phyloP scores from a whole-genome alignment of 2,329 filamentous ascomycete genomes.

The Monilinia aucupariae region DNA sequence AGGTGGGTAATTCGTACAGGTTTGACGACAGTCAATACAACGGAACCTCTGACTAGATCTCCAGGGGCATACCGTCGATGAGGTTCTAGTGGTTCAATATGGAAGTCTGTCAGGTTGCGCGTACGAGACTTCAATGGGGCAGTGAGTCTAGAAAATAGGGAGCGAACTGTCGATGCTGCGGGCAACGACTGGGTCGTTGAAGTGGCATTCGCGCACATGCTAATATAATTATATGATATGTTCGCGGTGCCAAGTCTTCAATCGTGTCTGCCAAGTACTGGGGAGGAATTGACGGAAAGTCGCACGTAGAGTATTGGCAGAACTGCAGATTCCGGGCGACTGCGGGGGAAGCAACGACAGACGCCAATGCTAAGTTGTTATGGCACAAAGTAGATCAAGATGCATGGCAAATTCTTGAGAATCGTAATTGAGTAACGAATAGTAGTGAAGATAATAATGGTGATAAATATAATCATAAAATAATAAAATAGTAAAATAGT shows the following conservation, averaged over 20 bases:
- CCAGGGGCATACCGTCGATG: constrained; percentile 71
- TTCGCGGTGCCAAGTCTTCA: constrained; percentile 22
- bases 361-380: constrained; percentile 10
- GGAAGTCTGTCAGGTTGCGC: constrained; percentile 71
- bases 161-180: constrained; percentile 28
- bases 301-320: constrained; percentile 14
- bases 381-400: constrained; percentile 9
- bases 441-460: background rate
- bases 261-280: constrained; percentile 29
- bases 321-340: constrained; percentile 4
- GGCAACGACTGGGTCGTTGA: constrained; percentile 26
- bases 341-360: constrained; percentile 15
- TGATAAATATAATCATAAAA: no score
- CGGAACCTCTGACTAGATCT: constrained; percentile 65
- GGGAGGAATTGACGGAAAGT: constrained; percentile 15
- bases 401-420: constrained; percentile 9
- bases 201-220: constrained; percentile 35
- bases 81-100: constrained; percentile 70
- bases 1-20: constrained; percentile 74
- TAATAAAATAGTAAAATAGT: background rate
- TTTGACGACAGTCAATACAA: constrained; percentile 67
- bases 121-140: constrained; percentile 42
- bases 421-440: background rate
- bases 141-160: constrained; percentile 40
- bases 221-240: constrained; percentile 21